These are phyloP conservation scores for Amanita pallidorosea DNA, from an alignment of 768 basidiomycete genomes.

Conservation along the genomic window DNA sequence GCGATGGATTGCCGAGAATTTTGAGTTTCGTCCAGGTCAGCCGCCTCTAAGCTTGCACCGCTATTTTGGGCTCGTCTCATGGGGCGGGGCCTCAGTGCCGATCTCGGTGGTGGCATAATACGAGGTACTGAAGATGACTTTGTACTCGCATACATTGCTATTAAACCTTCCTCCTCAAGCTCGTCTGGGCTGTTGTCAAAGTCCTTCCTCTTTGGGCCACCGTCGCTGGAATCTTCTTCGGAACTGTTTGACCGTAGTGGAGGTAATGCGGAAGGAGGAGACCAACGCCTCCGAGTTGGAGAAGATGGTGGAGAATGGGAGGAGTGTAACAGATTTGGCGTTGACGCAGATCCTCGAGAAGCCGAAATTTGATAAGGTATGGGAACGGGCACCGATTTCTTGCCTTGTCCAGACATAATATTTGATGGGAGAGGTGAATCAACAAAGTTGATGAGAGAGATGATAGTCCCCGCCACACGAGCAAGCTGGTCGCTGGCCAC, in stretches of 20 bases:
- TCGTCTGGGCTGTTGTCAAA: conserved; percentile 9
- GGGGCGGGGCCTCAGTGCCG: conserved; percentile 37
- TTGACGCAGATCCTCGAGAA: conserved; percentile 44
- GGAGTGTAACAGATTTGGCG: conserved; percentile 40
- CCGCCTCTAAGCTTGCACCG: conserved; percentile 19
- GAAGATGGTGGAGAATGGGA: conserved; percentile 28
- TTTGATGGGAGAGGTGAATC: conserved; percentile 43
- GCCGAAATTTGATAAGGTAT: conserved; percentile 24
- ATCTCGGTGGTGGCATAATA: conserved; percentile 31
- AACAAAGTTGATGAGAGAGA: conserved; percentile 52
- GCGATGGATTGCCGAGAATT: conserved; percentile 51
- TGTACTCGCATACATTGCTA: conserved; percentile 14
- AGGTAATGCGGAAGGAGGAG: conserved; percentile 38
- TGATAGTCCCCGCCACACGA: conserved; percentile 66
- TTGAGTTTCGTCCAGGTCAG: conserved; percentile 19
- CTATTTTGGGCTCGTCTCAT: conserved; percentile 18
- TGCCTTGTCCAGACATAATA: conserved; percentile 30
- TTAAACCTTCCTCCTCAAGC: conserved; percentile 9
- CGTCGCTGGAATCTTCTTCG: conserved; percentile 20
- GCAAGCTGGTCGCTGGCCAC: conserved; percentile 48
- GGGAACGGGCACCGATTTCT: conserved; percentile 12
- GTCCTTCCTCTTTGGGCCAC: background rate
- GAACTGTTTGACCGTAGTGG: conserved; percentile 48
- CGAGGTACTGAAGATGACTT: conserved; percentile 29
- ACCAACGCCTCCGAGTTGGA: conserved; percentile 33